phyloP scores from a whole-genome alignment of 108 stramenopile species.

The Skeletonema costatum region DNA sequence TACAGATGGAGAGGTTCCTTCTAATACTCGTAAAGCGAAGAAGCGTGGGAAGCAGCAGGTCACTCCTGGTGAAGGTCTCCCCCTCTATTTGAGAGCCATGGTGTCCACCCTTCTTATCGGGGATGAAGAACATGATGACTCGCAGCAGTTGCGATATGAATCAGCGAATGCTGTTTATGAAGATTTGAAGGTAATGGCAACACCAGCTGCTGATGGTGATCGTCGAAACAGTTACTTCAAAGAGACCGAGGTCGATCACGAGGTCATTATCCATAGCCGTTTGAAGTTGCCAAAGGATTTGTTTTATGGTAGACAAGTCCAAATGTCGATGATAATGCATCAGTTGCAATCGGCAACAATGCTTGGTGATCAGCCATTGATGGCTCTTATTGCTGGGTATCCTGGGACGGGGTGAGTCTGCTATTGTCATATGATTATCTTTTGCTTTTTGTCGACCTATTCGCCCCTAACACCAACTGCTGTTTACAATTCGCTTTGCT shows the following conservation, averaged over 20 bases:
- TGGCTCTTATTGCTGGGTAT: constrained; percentile 27
- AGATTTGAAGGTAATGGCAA: constrained; percentile 28
- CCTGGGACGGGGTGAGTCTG: constrained; percentile 25
- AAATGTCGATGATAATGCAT: constrained; percentile 32
- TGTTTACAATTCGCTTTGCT: not conserved
- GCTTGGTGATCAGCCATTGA: constrained; percentile 17
- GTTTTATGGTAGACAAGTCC: constrained; percentile 32
- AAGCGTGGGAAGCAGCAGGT: constrained; percentile 13
- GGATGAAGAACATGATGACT: not conserved
- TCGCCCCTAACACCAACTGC: too few relatives aligned
- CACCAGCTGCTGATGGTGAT: not conserved
- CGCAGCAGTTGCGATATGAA: constrained; percentile 9
- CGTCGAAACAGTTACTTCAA: not conserved
- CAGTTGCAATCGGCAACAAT: constrained; percentile 9
- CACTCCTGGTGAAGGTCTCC: constrained; percentile 10
- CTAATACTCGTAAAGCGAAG: not conserved
- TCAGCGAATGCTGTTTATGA: constrained; percentile 14
- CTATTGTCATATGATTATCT: not conserved
- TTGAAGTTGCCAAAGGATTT: constrained; percentile 5
- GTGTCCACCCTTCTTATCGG: constrained; percentile 16
- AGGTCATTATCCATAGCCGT: not conserved
- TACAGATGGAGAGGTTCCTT: not conserved
- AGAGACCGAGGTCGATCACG: constrained; percentile 2
- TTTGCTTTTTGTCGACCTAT: too few relatives aligned
- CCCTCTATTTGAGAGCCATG: constrained; percentile 22